phyloP scores from a whole-genome alignment of 1,284 basidiomycete species.

The Paramarasmius palmivorus region DNA sequence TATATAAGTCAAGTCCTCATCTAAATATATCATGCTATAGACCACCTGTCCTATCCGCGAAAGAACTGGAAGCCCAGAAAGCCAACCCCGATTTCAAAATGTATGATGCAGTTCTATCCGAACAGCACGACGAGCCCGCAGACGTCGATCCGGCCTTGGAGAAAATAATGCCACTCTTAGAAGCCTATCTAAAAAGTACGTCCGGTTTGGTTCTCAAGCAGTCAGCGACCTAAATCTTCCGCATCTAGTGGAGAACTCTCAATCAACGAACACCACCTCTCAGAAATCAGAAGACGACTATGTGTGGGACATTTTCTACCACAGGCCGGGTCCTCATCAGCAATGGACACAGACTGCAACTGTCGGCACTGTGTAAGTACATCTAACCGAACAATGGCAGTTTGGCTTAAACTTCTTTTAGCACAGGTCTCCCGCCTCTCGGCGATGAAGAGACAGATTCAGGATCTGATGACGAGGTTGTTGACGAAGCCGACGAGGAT shows the following conservation, averaged over 20 bases:
- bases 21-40: slow-evolving; percentile 27
- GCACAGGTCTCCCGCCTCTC: slow-evolving; percentile 63
- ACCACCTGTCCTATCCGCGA: slow-evolving; percentile 52
- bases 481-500: slow-evolving; percentile 79
- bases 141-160: slow-evolving; percentile 63
- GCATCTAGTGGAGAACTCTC: slow-evolving; percentile 3
- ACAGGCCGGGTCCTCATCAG: slow-evolving; percentile 54
- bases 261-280: background rate
- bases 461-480: slow-evolving; percentile 40
- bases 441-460: slow-evolving; percentile 46
- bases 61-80: slow-evolving; percentile 40
- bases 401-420: slow-evolving; percentile 30
- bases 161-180: slow-evolving; percentile 69
- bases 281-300: slow-evolving; percentile 49
- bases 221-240: background rate
- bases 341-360: slow-evolving; percentile 59
- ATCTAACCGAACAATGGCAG: slow-evolving; percentile 32
- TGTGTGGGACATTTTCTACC: slow-evolving; percentile 81
- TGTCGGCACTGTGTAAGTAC: slow-evolving; percentile 46
- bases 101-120: slow-evolving; percentile 67
- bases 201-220: background rate
- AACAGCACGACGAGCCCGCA: slow-evolving; percentile 27
- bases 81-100: slow-evolving; percentile 52
- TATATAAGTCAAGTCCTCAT: background rate
- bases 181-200: slow-evolving; percentile 69